Conservation (phyloP, 2,329 filamentous ascomycete genomes). For the Sporothrix pallida region DNA sequence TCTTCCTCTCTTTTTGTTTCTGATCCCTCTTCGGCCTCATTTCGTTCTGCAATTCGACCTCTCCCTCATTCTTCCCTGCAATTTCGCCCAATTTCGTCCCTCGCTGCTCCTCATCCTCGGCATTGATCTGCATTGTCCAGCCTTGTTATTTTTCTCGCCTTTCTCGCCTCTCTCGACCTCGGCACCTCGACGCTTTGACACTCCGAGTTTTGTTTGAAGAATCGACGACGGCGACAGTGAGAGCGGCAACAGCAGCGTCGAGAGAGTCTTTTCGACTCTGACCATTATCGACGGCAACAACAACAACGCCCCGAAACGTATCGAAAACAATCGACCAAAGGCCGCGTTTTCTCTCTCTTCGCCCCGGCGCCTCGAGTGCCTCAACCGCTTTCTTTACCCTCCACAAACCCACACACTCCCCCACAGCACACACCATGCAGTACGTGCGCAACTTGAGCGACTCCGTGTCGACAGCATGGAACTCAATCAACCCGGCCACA, state of each 20-base stretch:
- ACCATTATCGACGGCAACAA: not conserved
- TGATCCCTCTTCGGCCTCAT: not conserved
- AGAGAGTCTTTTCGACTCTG: not conserved
- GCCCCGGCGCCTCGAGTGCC: constrained; percentile 18
- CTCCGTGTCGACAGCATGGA: constrained; percentile 98
- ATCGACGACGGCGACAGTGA: not conserved
- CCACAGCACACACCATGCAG: constrained; percentile 69
- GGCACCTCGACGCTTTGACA: not conserved
- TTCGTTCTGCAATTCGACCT: not conserved
- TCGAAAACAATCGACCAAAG: not conserved
- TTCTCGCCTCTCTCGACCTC: not conserved
- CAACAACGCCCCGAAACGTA: not conserved
- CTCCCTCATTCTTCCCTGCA: constrained; percentile 8
- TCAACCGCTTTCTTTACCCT: not conserved
- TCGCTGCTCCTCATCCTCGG: constrained; percentile 24
- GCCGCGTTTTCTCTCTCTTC: constrained; percentile 5
- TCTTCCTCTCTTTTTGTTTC: not conserved
- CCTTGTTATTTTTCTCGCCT: constrained; percentile 14
- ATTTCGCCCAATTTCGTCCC: not conserved
- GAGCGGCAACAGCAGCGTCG: not conserved
- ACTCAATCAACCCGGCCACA: constrained; percentile 97
- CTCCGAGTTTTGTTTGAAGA: not conserved
- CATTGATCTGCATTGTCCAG: constrained; percentile 28
- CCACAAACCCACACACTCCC: not conserved
- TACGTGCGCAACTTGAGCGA: constrained; percentile 96